Percentiles rank a stretch among this genome's conserved stretches.
phyloP scores from a whole-genome alignment of 371 early-diverging fungal species.

The Basidiobolus meristosporus region DNA sequence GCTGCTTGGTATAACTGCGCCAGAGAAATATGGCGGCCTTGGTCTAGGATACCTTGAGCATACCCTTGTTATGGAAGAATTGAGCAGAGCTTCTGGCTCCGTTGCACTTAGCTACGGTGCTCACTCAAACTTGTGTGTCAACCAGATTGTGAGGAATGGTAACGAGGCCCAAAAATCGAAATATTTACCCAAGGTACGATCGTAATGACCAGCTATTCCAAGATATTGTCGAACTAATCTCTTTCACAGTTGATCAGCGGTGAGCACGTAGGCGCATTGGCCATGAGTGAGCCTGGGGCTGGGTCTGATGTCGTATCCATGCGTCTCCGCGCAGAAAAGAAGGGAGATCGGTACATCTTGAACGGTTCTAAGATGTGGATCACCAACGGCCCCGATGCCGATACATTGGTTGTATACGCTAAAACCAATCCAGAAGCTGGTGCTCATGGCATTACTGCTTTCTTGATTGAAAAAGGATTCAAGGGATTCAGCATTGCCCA shows the following conservation, averaged over 20 bases:
- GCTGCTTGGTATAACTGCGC: slow-evolving; percentile 77
- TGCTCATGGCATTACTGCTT: slow-evolving; percentile 87
- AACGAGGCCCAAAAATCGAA: slow-evolving; percentile 74
- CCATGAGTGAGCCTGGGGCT: slow-evolving; percentile 86
- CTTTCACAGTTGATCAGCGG: slow-evolving; percentile 50
- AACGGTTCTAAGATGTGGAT: slow-evolving; percentile 94
- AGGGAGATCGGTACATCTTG: slow-evolving; percentile 62
- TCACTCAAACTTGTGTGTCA: slow-evolving; percentile 92
- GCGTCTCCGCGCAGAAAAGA: slow-evolving; percentile 68
- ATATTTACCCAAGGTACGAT: slow-evolving; percentile 63
- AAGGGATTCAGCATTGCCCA: slow-evolving; percentile 74
- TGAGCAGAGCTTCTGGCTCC: slow-evolving; percentile 75
- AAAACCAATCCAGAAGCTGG: slow-evolving; percentile 71
- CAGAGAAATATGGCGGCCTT: slow-evolving; percentile 76
- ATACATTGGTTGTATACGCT: slow-evolving; percentile 86
- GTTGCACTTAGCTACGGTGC: slow-evolving; percentile 92
- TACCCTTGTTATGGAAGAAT: slow-evolving; percentile 84
- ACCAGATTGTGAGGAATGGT: slow-evolving; percentile 89
- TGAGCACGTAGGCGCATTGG: slow-evolving; percentile 84
- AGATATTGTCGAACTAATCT: background rate
- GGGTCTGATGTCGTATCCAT: slow-evolving; percentile 94
- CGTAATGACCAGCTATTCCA: background rate
- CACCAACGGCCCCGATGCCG: slow-evolving; percentile 92
- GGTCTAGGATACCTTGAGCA: slow-evolving; percentile 85
- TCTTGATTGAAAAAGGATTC: slow-evolving; percentile 78